phyloP scores from a whole-genome alignment of 495 filamentous ascomycete genomes.

The Cercophora newfieldiana region DNA sequence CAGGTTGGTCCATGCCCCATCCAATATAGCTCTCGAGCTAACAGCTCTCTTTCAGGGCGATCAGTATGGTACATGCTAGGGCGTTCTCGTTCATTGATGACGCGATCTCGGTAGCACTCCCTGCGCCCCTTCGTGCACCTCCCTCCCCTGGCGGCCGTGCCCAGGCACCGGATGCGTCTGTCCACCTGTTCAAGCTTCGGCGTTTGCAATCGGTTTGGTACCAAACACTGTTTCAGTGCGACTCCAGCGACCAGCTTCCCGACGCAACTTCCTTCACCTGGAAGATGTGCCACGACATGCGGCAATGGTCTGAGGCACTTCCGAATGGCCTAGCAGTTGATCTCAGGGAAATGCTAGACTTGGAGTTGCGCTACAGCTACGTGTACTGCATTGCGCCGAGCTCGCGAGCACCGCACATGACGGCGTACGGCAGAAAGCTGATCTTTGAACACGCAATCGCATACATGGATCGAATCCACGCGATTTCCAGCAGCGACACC shows the following conservation, averaged over 20 bases:
- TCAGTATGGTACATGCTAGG: conserved; percentile 74
- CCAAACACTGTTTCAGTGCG: conserved; percentile 73
- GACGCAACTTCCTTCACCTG: conserved; percentile 61
- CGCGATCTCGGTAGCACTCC: conserved; percentile 68
- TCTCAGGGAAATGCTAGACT: conserved; percentile 68
- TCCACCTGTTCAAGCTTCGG: conserved; percentile 74
- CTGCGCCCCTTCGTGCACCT: conserved; percentile 38
- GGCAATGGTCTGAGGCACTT: conserved; percentile 64
- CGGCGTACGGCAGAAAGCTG: conserved; percentile 66
- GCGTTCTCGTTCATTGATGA: conserved; percentile 92
- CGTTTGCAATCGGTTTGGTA: conserved; percentile 80
- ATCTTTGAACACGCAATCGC: conserved; percentile 81
- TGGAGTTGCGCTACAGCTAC: conserved; percentile 82
- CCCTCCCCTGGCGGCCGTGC: conserved; percentile 36
- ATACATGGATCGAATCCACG: conserved; percentile 63
- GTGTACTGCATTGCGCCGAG: conserved; percentile 80
- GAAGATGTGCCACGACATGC: conserved; percentile 63
- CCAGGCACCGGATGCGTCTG: conserved; percentile 48
- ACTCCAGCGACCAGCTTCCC: conserved; percentile 58
- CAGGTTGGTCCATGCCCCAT: conserved; percentile 53
- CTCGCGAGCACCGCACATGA: conserved; percentile 60
- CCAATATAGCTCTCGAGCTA: background rate
- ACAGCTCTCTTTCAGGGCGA: conserved; percentile 54
- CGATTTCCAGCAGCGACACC: conserved; percentile 50
- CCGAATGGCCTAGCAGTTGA: conserved; percentile 57